These are phyloP conservation scores for Magnusiomyces fungicola DNA, from an alignment of 1,139 yeast species.

Conservation along the genomic window DNA sequence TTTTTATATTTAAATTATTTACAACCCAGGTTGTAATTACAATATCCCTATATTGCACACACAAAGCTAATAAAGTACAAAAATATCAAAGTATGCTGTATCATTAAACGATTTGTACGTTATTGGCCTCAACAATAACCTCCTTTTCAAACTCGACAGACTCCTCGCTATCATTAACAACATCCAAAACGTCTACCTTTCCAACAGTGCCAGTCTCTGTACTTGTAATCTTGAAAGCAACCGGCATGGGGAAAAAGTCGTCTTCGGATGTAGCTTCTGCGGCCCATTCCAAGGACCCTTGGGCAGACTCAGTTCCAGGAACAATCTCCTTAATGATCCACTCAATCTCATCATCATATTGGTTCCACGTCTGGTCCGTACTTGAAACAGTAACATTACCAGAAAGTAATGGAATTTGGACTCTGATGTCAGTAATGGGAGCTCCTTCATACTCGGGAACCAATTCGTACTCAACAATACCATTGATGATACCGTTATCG, in stretches of 20 bases:
- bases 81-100: neutral
- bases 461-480: conserved; percentile 84
- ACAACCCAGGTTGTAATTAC: too few species aligned
- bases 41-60: too few species aligned
- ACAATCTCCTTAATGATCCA: conserved; percentile 38
- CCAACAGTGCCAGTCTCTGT: conserved; percentile 32
- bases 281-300: conserved; percentile 72
- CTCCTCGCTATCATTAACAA: conserved; percentile 36
- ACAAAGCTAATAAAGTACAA: too few species aligned
- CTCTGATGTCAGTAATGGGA: conserved; percentile 47
- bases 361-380: conserved; percentile 31
- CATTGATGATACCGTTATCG: conserved; percentile 51
- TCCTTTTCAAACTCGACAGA: conserved; percentile 69
- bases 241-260: conserved; percentile 79
- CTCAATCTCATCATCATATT: conserved; percentile 34
- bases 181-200: conserved; percentile 40
- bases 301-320: conserved; percentile 33
- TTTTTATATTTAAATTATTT: too few species aligned
- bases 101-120: conserved; percentile 46
- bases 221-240: conserved; percentile 41
- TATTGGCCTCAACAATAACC: conserved; percentile 54
- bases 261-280: conserved; percentile 76
- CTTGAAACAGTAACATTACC: conserved; percentile 49
- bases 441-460: conserved; percentile 42
- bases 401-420: conserved; percentile 57